Evolutionary conservation across 2,329 filamentous ascomycete genomes (phyloP).

Genomic region (Cladosporium sp.): DNA sequence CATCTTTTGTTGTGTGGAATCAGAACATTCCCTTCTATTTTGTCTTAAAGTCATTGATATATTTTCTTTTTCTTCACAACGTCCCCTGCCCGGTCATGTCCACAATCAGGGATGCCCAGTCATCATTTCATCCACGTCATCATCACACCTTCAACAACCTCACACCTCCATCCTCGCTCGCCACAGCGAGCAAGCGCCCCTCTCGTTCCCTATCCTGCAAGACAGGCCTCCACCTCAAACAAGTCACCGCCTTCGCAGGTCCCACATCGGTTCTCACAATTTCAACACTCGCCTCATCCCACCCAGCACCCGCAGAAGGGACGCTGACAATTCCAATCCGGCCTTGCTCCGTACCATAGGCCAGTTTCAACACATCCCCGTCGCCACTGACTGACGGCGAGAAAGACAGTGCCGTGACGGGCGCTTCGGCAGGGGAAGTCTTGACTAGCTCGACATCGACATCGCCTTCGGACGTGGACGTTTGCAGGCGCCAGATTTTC

Average conservation of each 20-base stretch:
- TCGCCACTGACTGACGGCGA: background rate
- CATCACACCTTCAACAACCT: slow-evolving; percentile 27
- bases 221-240: slow-evolving; percentile 5
- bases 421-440: slow-evolving; percentile 21
- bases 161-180: slow-evolving; percentile 40
- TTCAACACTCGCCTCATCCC: slow-evolving; percentile 7
- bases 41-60: too few relatives aligned
- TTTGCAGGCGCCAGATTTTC: slow-evolving; percentile 48
- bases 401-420: slow-evolving; percentile 32
- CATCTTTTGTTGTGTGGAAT: too few relatives aligned
- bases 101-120: too few relatives aligned
- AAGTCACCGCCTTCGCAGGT: slow-evolving; percentile 10
- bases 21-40: too few relatives aligned
- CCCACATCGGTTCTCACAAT: background rate
- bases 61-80: too few relatives aligned
- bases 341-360: slow-evolving; percentile 26
- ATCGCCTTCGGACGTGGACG: background rate
- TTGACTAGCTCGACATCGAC: slow-evolving; percentile 9
- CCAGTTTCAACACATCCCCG: slow-evolving; percentile 11
- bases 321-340: slow-evolving; percentile 17
- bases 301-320: slow-evolving; percentile 6
- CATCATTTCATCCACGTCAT: too few relatives aligned
- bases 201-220: background rate
- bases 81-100: too few relatives aligned
- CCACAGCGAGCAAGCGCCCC: slow-evolving; percentile 33